Base-by-base conservation (phyloP, 2,329 filamentous ascomycete genomes). In the Chrysoporthe puriensis region DNA sequence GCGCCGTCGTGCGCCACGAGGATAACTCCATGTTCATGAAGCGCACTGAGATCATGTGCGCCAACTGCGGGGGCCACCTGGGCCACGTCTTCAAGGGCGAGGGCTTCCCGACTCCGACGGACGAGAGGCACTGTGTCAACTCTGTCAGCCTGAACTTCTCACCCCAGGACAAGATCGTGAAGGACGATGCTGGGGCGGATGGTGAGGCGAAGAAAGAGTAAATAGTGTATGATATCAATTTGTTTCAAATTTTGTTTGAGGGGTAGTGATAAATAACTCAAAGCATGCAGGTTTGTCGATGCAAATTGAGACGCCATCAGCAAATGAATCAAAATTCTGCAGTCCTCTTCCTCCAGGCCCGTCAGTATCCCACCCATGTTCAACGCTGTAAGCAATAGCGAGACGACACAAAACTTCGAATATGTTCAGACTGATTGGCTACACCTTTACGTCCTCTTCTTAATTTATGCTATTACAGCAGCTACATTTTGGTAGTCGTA, bases 101-200 rank as follows among this genome's bases (percentile, higher is more conserved):
- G 79, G 91, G 92, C 26, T 95, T 90, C 76, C 76, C 84, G 9
- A 96, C 91, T 32, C 94, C 96, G 5, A 98, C 94, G 26, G 91
- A 99, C 78, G 96, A 99, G 87, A 86, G 96, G 70, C 96, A 99
- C 82, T 99, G 96, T 76, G 96, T 99, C 68, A 99, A 98, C 77
- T 96, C 93, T 75, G 82, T 98, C 64, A 96, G 92, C 77, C 82
- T 98, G 80, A 96, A 89, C 73, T 98, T 99, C 76, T 86, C 83
- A 1, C 83, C 84, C 1, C 85, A 92, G 61, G 90, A 92, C 70
- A 86, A 87, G 73, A 80, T 82, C 46, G 81, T 77, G 16, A 75
- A 78, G 61, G 77, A 76, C 64, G 77, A 74, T 34, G 74, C 78
- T 62, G 73, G 72, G 11, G 79, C 78, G 70, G 79, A 79, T 42